Evolutionary conservation across 345 rosid species (phyloP).

Genomic region (Viola odorata): DNA sequence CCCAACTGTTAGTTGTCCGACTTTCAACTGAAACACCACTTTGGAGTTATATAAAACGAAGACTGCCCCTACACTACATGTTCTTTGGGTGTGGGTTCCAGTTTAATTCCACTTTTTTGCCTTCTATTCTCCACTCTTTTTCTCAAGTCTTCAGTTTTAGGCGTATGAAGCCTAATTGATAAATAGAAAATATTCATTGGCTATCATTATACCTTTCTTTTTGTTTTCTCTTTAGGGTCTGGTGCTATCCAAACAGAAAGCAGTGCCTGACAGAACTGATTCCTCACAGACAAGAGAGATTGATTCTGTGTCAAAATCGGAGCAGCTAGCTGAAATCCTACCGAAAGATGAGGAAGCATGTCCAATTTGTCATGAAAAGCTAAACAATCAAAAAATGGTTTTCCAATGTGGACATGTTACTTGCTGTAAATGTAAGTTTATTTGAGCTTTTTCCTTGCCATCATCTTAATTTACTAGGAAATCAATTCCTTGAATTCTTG

Average conservation of each 20-base stretch:
- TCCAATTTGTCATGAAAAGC: conserved; percentile 82
- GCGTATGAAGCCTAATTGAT: no score
- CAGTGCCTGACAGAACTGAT: conserved; percentile 34
- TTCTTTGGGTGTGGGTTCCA: no score
- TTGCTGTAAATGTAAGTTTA: conserved; percentile 81
- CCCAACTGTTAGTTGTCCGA: neutral
- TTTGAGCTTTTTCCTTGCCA: conserved; percentile 1
- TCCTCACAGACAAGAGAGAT: conserved; percentile 39
- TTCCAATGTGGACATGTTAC: conserved; percentile 89
- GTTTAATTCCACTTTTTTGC: no score
- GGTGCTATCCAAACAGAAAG: conserved; percentile 54
- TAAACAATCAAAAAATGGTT: conserved; percentile 82
- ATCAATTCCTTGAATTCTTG: conserved; percentile 1
- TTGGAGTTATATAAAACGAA: neutral
- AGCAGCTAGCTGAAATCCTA: conserved; percentile 33
- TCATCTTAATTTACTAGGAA: conserved; percentile 7
- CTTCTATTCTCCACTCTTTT: no score
- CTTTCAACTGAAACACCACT: neutral
- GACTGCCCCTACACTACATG: no score
- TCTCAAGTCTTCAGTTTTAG: no score
- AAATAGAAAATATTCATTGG: no score
- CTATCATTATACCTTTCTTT: neutral
- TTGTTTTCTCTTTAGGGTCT: conserved; percentile 52
- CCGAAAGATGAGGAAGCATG: conserved; percentile 64
- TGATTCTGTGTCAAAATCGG: conserved; percentile 19